A percentile compares a stretch with the other conserved stretches of the same genome.
Evolutionary conservation across 148 eudicot genomes (phyloP).

Genomic region (Vaccinium darrowii): DNA sequence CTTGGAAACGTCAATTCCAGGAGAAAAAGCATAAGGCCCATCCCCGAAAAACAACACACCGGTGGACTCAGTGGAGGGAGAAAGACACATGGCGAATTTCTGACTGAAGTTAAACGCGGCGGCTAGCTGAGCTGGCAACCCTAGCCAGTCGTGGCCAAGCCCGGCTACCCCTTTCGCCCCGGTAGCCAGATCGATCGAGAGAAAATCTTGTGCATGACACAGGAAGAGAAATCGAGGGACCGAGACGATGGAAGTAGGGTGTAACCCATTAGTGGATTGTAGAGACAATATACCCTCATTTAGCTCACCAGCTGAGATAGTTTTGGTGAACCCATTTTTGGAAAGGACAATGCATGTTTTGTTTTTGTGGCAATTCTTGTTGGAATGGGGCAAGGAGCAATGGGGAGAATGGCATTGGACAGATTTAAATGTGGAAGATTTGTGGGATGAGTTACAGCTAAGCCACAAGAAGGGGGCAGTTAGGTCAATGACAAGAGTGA

Average conservation of each 20-base stretch:
- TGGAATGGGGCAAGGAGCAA: constrained; percentile 13
- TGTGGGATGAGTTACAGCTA: constrained; percentile 3
- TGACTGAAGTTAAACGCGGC: neutral
- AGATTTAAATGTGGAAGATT: constrained; percentile 8
- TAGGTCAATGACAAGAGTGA: constrained; percentile 15
- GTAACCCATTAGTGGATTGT: constrained; percentile 12
- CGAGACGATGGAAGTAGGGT: neutral
- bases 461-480: constrained; percentile 21
- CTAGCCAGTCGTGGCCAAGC: constrained; percentile 9
- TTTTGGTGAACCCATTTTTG: constrained; percentile 16
- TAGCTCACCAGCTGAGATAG: constrained; percentile 4
- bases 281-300: constrained; percentile 6
- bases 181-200: neutral
- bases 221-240: constrained; percentile 14
- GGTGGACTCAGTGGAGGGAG: neutral
- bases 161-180: constrained; percentile 10
- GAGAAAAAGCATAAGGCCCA: constrained; percentile 18
- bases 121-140: constrained; percentile 12
- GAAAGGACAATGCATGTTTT: constrained; percentile 15
- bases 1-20: constrained; percentile 21
- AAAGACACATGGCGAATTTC: constrained; percentile 19
- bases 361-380: neutral
- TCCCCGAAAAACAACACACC: constrained; percentile 19
- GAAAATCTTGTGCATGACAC: constrained; percentile 1
- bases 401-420: constrained; percentile 10